Evolutionary conservation across 208 protist species (phyloP), one percentile per base, ranked within the genome.

Genomic region (Trypanosoma melophagium): DNA sequence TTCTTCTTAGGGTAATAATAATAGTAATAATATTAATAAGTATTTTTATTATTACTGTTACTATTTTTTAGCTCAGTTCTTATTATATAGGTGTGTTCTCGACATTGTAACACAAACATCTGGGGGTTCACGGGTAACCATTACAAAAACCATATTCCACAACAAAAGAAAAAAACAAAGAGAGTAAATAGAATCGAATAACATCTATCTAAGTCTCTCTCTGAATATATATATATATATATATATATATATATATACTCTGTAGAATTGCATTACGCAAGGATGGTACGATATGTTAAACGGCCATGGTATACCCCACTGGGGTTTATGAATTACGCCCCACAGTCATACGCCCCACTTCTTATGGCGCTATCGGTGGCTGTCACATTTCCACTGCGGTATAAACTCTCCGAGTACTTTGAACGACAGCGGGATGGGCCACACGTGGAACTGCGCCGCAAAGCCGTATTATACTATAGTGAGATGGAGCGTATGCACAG

Each of bases 401-500:
- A 94, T 63, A 78, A 77, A 1, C 60, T 96, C 1, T 91, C 88
- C 12, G 86, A 93, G 54, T 96, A 92, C 81, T 94, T 89, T 70
- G 91, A 96, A 67, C 84, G 91, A 5, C 87, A 94, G 66, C 68
- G 74, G 21, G 82, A 88, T 52, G 83, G 84, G 1, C 83, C 80
- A 17, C 84, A 96, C 68, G 67, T 90, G 9, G 83, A 94, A 58
- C 28, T 94, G 50, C 81, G 91, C 0, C 80, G 84, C 41, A 84
- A 82, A 56, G 87, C 91, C 0, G 84, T 94, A 17, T 76, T 89
- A 65, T 94, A 94, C 71, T 96, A 96, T 77, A 79, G 88, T 13
- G 86, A 94, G 69, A 84, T 96, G 40, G 91, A 94, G 60, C 84
- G 83, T 10, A 94, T 91, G 86, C 89, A 96, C 70, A 84, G 88